Conservation (phyloP, 2,329 filamentous ascomycete species). For the Thielaviopsis ethacetica region DNA sequence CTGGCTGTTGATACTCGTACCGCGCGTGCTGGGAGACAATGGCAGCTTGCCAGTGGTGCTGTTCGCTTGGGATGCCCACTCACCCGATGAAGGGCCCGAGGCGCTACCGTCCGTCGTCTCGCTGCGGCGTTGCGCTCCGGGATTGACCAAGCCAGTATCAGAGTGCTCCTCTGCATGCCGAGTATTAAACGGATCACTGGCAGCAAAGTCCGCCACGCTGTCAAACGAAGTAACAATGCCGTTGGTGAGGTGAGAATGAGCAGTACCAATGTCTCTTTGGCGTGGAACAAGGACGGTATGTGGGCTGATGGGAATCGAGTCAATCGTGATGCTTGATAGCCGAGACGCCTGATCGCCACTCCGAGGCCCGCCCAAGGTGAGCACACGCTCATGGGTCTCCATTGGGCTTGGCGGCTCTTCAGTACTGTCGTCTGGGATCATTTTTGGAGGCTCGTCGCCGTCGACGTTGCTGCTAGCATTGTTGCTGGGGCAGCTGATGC, state of each 20-base stretch:
- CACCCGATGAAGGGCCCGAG: constrained; percentile 35
- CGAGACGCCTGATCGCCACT: background rate
- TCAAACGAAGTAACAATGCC: constrained; percentile 30
- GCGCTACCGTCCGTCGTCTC: constrained; percentile 45
- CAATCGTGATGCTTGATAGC: background rate
- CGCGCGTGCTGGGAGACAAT: constrained; percentile 47
- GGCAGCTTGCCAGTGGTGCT: constrained; percentile 49
- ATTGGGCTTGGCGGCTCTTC: constrained; percentile 2
- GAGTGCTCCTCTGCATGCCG: constrained; percentile 11
- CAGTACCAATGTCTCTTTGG: background rate
- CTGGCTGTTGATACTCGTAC: constrained; percentile 47
- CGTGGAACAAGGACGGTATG: background rate
- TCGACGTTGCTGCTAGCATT: background rate
- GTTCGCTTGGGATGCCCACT: constrained; percentile 47
- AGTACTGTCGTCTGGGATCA: background rate
- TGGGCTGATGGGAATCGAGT: constrained; percentile 5
- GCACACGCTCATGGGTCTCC: background rate
- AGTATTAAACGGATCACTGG: constrained; percentile 32
- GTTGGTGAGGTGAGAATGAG: background rate
- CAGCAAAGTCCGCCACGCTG: constrained; percentile 29
- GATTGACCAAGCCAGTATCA: constrained; percentile 12
- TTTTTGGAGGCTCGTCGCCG: background rate
- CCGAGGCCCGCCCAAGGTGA: background rate
- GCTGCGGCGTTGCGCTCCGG: constrained; percentile 38
- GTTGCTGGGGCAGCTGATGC: background rate